Conservation (phyloP, 2,329 filamentous ascomycete species). For the Diaporthe caulivora region DNA sequence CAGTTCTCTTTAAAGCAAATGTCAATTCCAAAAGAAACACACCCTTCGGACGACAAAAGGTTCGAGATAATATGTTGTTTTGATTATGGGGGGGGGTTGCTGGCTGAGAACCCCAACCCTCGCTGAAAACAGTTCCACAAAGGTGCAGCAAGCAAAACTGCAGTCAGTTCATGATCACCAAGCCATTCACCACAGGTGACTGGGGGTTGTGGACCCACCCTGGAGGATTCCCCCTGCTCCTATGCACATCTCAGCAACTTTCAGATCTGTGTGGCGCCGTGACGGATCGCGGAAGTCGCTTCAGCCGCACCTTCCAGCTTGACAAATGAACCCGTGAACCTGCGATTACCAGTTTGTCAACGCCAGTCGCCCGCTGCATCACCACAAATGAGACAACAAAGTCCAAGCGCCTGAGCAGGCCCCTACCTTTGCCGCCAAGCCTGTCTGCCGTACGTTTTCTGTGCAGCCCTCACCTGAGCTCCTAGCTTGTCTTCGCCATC, state of each 20-base stretch:
- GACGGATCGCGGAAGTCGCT: neutral
- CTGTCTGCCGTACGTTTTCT: neutral
- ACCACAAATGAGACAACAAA: neutral
- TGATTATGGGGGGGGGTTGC: neutral
- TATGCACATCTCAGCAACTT: too few relatives aligned
- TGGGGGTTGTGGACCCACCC: neutral
- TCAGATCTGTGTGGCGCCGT: neutral
- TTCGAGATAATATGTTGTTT: neutral
- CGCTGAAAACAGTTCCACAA: neutral
- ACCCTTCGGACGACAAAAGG: neutral
- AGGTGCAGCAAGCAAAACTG: neutral
- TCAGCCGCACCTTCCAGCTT: neutral
- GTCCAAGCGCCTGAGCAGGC: too few relatives aligned
- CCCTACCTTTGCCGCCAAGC: neutral
- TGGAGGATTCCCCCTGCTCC: neutral
- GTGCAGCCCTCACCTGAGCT: neutral
- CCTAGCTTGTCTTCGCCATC: neutral
- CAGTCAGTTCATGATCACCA: neutral
- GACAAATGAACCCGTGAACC: neutral
- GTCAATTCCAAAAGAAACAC: too few relatives aligned
- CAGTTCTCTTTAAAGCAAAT: too few relatives aligned
- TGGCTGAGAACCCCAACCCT: constrained; percentile 11
- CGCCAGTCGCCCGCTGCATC: too few relatives aligned
- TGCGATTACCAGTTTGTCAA: neutral
- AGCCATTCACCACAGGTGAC: neutral